Evolutionary conservation across 2,329 filamentous ascomycete genomes (phyloP).

Genomic region (Monilinia fructicola): DNA sequence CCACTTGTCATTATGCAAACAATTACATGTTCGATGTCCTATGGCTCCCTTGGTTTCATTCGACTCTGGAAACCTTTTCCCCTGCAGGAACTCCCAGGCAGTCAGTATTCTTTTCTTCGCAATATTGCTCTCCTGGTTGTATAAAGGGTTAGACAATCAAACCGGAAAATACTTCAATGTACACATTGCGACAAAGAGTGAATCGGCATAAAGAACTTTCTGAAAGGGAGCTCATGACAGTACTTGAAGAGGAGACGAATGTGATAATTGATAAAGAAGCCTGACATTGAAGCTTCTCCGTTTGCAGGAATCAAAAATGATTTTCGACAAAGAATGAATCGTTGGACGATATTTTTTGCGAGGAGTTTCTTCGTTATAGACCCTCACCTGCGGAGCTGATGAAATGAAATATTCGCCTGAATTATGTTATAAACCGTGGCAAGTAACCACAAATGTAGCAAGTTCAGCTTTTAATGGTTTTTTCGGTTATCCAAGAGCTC

Average conservation of each 20-base stretch:
- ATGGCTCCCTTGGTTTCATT: not conserved
- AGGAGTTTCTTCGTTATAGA: not conserved
- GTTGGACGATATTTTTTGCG: not conserved
- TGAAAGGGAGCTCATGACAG: not conserved
- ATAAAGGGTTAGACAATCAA: not conserved
- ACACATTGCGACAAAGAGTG: not conserved
- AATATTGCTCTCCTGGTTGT: not conserved
- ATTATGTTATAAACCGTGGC: not conserved
- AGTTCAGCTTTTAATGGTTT: not conserved
- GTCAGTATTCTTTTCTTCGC: not conserved
- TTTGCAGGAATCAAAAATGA: conserved; percentile 1
- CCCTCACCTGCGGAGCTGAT: not conserved
- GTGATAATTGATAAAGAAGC: conserved; percentile 1
- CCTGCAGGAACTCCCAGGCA: not conserved
- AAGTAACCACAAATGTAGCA: not conserved
- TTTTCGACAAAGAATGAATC: not conserved
- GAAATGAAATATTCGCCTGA: not conserved
- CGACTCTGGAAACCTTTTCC: not conserved
- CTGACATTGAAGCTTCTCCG: not conserved
- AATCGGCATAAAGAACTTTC: not conserved
- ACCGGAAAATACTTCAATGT: not conserved
- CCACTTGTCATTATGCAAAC: not conserved
- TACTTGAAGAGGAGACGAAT: not conserved
- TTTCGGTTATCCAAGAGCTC: not conserved
- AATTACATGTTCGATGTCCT: not conserved